phyloP scores from a whole-genome alignment of 2,329 filamentous ascomycete genomes.

The Sporothrix brasiliensis region DNA sequence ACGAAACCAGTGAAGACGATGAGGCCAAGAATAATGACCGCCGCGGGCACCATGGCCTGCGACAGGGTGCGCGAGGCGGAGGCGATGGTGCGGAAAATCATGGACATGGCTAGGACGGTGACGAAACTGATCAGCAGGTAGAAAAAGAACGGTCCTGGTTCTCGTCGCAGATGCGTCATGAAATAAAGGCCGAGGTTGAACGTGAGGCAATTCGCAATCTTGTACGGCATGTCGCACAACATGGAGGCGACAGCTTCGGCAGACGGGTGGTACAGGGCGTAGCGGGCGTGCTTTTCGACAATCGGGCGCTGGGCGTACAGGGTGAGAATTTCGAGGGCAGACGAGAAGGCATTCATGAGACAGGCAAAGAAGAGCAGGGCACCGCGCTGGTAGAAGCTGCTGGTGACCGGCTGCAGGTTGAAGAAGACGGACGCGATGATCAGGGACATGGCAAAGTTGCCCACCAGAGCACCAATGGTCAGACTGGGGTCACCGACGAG shows the following conservation, averaged over 20 bases:
- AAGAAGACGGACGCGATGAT: constrained; percentile 82
- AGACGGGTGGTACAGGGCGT: constrained; percentile 86
- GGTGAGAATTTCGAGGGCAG: constrained; percentile 80
- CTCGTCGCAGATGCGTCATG: constrained; percentile 77
- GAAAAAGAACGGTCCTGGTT: constrained; percentile 79
- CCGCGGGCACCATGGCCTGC: constrained; percentile 63
- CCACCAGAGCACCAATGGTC: constrained; percentile 68
- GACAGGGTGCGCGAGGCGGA: constrained; percentile 71
- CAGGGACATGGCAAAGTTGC: constrained; percentile 74
- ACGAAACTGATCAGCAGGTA: constrained; percentile 76
- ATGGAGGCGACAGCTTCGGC: constrained; percentile 87
- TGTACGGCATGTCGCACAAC: constrained; percentile 83
- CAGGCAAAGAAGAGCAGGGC: constrained; percentile 86
- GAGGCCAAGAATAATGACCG: constrained; percentile 65
- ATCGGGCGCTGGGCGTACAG: constrained; percentile 88
- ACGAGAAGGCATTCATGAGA: constrained; percentile 81
- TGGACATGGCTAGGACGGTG: constrained; percentile 77
- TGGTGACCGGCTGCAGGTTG: constrained; percentile 66
- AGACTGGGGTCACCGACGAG: constrained; percentile 76
- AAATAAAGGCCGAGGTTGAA: constrained; percentile 88
- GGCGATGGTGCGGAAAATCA: constrained; percentile 83
- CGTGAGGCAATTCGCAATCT: constrained; percentile 69
- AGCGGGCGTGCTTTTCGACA: constrained; percentile 85
- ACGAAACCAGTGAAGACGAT: constrained; percentile 74
- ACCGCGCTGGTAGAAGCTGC: constrained; percentile 76